phyloP scores from a whole-genome alignment of 805 yeast species.

The Ogataea allantospora region DNA sequence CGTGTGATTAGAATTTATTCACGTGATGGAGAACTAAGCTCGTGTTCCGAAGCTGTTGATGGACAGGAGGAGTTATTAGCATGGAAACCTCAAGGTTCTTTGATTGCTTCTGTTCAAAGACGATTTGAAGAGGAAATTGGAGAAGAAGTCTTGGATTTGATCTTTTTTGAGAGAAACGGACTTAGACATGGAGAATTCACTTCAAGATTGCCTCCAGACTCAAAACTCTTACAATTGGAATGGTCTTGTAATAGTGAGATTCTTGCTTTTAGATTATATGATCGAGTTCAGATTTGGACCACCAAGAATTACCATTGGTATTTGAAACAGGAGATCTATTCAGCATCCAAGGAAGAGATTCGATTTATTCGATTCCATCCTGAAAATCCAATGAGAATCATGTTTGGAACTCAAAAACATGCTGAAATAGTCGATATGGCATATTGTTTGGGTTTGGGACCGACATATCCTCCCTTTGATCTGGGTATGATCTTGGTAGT shows the following conservation, averaged over 20 bases:
- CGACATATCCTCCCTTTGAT: conserved; percentile 65
- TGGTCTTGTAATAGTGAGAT: conserved; percentile 87
- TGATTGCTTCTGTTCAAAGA: conserved; percentile 81
- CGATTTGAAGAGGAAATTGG: conserved; percentile 50
- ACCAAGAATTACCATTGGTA: conserved; percentile 95
- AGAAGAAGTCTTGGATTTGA: conserved; percentile 48
- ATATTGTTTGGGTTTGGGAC: conserved; percentile 62
- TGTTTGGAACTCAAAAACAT: conserved; percentile 54
- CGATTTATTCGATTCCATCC: conserved; percentile 75
- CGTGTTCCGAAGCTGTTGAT: conserved; percentile 88
- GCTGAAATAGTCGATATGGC: conserved; percentile 70
- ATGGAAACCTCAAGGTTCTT: conserved; percentile 91
- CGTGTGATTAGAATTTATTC: conserved; percentile 82
- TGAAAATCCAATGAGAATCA: conserved; percentile 75
- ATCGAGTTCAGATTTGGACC: conserved; percentile 84
- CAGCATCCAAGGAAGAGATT: conserved; percentile 34
- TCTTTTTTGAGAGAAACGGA: conserved; percentile 92
- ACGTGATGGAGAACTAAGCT: conserved; percentile 73
- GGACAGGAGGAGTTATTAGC: conserved; percentile 69
- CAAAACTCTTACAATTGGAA: conserved; percentile 48
- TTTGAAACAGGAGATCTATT: conserved; percentile 71
- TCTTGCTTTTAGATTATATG: conserved; percentile 61
- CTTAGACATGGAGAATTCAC: conserved; percentile 84
- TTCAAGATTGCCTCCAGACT: conserved; percentile 55
- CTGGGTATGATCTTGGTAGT: conserved; percentile 76